Base-by-base conservation (phyloP, 1,139 yeast species). In the Candida sanyaensis region DNA sequence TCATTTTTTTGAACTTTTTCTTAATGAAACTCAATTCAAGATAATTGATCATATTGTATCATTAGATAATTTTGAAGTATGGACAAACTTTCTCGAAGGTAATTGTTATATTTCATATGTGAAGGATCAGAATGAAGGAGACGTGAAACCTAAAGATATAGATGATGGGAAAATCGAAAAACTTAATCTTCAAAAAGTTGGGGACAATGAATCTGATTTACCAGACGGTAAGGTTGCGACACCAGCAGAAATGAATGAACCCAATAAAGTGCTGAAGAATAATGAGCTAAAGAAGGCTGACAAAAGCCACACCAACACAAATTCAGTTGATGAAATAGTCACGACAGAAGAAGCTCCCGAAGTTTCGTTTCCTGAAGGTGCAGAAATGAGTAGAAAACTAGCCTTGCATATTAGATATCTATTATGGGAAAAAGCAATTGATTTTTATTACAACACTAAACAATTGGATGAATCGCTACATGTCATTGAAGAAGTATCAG, bases 361-460 rank as follows among this genome's bases (percentile, higher is more conserved):
- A 44, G 41, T 73, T 55, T 57, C 75, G 54, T 59, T 78, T 57
- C 80, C 71, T 64, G 81, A 72, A 63, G 89, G 77, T 27, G 60
- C 55, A 58, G 73, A 60, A 24, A 77, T 84, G 43, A 69, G 83
- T 12, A 78, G 79, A 48, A 70, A 77, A 46, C 65, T 86, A 42
- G 85, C 90, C 3, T 68, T 86, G 45, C 86, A 84, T 53, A 66
- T 86, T 33, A 71, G 93, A 55, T 86, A 86, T 55, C 75, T 86
- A 17, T 68, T 87, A 26, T 87, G 89, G 83, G 92, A 86, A 56
- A 83, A 81, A 58, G 93, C 91, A 6, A 77, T 87, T 12, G 88
- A 84, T 59, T 73, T 66, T 47, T 74, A 70, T 54, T 81, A 73
- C 52, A 58, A 59, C 39, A 57, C 67, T 28, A 58, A 63, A 43